phyloP scores from a whole-genome alignment of 2,329 filamentous ascomycete genomes.

The Colletotrichum destructivum region DNA sequence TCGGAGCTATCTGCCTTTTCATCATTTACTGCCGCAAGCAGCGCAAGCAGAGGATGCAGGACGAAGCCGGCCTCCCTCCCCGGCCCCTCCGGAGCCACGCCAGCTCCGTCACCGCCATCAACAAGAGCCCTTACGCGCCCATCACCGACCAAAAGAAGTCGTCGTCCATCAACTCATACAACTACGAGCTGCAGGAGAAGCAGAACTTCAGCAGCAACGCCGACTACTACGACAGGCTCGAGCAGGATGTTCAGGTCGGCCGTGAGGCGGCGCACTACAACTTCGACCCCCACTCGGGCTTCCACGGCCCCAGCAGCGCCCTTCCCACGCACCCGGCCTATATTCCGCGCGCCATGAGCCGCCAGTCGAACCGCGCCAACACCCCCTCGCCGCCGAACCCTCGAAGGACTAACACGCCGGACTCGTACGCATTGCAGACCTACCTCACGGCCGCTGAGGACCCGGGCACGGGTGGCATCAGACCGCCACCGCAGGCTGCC shows the following conservation, averaged over 20 bases:
- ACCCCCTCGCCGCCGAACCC: slow-evolving; percentile 34
- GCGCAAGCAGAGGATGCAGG: slow-evolving; percentile 49
- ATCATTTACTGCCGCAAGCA: slow-evolving; percentile 64
- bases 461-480: slow-evolving; percentile 36
- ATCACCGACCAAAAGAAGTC: slow-evolving; percentile 49
- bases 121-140: slow-evolving; percentile 42
- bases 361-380: slow-evolving; percentile 43
- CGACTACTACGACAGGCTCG: slow-evolving; percentile 59
- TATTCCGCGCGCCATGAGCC: slow-evolving; percentile 56
- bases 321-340: slow-evolving; percentile 67
- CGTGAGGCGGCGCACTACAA: slow-evolving; percentile 46
- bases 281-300: slow-evolving; percentile 47
- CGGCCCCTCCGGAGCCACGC: slow-evolving; percentile 35
- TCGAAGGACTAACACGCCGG: slow-evolving; percentile 45
- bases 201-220: slow-evolving; percentile 51
- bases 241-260: slow-evolving; percentile 47
- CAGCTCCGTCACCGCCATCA: slow-evolving; percentile 42
- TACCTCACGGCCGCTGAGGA: slow-evolving; percentile 55
- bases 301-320: slow-evolving; percentile 47
- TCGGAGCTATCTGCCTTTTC: slow-evolving; percentile 61
- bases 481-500: slow-evolving; percentile 33
- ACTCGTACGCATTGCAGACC: slow-evolving; percentile 54
- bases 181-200: slow-evolving; percentile 44
- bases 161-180: slow-evolving; percentile 44
- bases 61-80: slow-evolving; percentile 45